Conservation (phyloP, 768 basidiomycete genomes). For the Boletales sp. region DNA sequence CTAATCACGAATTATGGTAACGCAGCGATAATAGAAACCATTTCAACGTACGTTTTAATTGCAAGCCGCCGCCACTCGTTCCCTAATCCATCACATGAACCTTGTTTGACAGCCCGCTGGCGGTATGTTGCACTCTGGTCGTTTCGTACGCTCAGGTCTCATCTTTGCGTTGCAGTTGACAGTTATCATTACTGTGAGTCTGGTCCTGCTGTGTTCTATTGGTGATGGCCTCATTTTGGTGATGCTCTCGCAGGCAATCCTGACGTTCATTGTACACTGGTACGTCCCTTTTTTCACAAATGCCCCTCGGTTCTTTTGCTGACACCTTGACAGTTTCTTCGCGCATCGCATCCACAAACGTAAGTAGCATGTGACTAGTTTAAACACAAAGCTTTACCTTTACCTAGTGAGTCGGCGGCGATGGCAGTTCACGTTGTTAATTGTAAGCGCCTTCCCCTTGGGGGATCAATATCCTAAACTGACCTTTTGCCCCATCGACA, state of each 20-base stretch:
- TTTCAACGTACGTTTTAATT: conserved; percentile 39
- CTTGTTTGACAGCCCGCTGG: conserved; percentile 18
- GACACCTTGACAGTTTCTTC: conserved; percentile 29
- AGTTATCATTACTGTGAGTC: conserved; percentile 29
- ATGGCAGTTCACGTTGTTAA: conserved; percentile 30
- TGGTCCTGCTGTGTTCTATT: neutral
- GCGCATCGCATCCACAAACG: conserved; percentile 41
- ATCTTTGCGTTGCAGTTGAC: conserved; percentile 19
- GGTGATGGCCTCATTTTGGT: conserved; percentile 4
- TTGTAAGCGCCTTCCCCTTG: conserved; percentile 27
- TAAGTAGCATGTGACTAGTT: conserved; percentile 14
- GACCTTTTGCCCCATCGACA: neutral
- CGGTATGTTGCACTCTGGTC: conserved; percentile 16
- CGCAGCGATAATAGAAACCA: conserved; percentile 33
- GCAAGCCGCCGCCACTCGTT: too few species aligned
- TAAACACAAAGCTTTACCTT: neutral
- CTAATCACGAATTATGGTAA: conserved; percentile 44
- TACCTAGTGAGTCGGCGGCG: conserved; percentile 24
- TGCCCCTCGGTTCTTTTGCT: neutral
- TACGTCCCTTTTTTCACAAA: conserved; percentile 15
- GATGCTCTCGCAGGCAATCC: neutral
- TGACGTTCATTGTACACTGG: conserved; percentile 44
- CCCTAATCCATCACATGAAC: neutral
- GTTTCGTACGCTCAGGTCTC: neutral
- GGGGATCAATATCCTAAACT: neutral